Evolutionary conservation across 176 grass and related monocot genomes (phyloP).

Genomic region (Pontederia paniculata): DNA sequence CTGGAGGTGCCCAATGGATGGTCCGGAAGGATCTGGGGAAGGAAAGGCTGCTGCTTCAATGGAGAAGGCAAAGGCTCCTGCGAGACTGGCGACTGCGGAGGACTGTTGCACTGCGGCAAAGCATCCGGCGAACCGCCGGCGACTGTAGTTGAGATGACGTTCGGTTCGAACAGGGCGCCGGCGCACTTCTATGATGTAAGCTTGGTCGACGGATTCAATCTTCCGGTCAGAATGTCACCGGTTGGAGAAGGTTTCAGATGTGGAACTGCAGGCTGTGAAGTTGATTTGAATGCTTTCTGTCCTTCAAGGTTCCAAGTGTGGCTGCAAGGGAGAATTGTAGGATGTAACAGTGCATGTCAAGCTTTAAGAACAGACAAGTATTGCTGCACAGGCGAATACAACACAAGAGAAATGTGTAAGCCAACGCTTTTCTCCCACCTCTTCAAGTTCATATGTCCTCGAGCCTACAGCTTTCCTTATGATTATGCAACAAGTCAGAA

Average conservation of each 20-base stretch:
- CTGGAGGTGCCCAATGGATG: constrained; percentile 55
- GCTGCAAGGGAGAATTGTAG: constrained; percentile 43
- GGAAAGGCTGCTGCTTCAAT: constrained; percentile 64
- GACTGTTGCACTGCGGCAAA: constrained; percentile 22
- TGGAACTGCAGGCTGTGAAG: constrained; percentile 52
- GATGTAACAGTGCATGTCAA: constrained; percentile 64
- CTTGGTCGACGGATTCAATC: constrained; percentile 81
- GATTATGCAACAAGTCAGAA: constrained; percentile 63
- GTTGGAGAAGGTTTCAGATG: constrained; percentile 66
- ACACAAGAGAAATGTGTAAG: constrained; percentile 39
- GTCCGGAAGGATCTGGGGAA: constrained; percentile 74
- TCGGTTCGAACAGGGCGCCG: constrained; percentile 36
- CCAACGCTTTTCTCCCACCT: constrained; percentile 67
- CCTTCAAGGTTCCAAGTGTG: constrained; percentile 60
- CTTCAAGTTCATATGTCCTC: constrained; percentile 87
- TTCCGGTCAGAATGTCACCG: constrained; percentile 54
- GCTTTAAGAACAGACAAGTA: constrained; percentile 56
- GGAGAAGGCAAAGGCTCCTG: constrained; percentile 26
- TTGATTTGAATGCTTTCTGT: constrained; percentile 68
- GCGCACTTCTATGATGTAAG: constrained; percentile 75
- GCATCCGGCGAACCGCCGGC: constrained; percentile 26
- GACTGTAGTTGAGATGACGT: constrained; percentile 79
- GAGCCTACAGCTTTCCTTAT: constrained; percentile 76
- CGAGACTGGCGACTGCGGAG: constrained; percentile 27
- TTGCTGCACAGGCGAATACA: constrained; percentile 73